Percentiles rank a stretch among this genome's conserved stretches.
Conservation (phyloP, 805 yeast species). For the Metschnikowia drakensbergensis region DNA sequence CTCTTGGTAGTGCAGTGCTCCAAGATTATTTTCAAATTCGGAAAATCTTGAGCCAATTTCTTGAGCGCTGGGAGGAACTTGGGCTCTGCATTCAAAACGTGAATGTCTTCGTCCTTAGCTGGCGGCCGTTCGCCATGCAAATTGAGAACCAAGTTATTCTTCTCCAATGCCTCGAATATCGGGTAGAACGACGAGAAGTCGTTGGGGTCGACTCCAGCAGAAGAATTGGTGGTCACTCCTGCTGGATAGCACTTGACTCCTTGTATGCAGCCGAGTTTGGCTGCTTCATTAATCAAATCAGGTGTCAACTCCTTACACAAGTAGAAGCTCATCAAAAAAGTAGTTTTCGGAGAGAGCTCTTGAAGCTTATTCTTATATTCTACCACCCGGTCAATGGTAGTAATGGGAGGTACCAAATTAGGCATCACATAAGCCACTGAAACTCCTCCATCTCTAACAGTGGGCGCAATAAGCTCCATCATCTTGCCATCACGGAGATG, state of each 20-base stretch:
- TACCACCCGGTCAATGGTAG: slow-evolving; percentile 66
- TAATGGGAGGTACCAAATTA: slow-evolving; percentile 87
- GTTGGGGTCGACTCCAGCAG: slow-evolving; percentile 88
- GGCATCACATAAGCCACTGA: slow-evolving; percentile 96
- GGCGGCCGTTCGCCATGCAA: slow-evolving; percentile 94
- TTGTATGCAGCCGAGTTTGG: slow-evolving; percentile 57
- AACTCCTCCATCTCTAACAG: slow-evolving; percentile 85
- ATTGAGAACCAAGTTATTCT: slow-evolving; percentile 71
- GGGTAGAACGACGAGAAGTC: slow-evolving; percentile 89
- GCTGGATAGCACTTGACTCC: slow-evolving; percentile 99
- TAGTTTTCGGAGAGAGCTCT: slow-evolving; percentile 70
- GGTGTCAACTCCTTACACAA: slow-evolving; percentile 79
- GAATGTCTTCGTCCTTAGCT: slow-evolving; percentile 57
- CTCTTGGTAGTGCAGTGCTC: slow-evolving; percentile 94
- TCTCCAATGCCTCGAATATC: slow-evolving; percentile 83
- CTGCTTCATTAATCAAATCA: slow-evolving; percentile 77
- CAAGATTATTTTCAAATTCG: slow-evolving; percentile 76
- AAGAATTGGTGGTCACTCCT: slow-evolving; percentile 97
- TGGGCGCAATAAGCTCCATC: slow-evolving; percentile 90
- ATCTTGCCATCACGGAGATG: slow-evolving; percentile 91
- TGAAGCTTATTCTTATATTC: slow-evolving; percentile 66
- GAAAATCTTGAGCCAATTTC: slow-evolving; percentile 78
- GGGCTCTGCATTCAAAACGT: slow-evolving; percentile 91
- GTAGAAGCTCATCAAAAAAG: slow-evolving; percentile 88
- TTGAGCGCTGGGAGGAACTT: slow-evolving; percentile 83